Percentiles rank a stretch among this genome's conserved stretches.
These are phyloP conservation scores for Metschnikowia dekortorum DNA, from an alignment of 805 yeast genomes.

Conservation along the genomic window DNA sequence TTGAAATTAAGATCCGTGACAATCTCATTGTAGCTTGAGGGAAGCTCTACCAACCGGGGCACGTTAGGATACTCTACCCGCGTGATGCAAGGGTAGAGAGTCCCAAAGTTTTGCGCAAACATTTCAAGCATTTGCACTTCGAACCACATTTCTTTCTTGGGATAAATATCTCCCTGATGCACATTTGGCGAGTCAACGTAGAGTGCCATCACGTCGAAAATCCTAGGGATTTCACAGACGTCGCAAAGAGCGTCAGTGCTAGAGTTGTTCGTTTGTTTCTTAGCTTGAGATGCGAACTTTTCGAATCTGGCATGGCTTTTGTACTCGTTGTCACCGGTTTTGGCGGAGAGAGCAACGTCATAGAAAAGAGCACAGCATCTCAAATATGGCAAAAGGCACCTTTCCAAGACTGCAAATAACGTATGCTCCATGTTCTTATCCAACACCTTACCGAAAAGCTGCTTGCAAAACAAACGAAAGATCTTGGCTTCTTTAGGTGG, in stretches of 20 bases:
- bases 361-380: conserved; percentile 31
- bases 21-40: conserved; percentile 35
- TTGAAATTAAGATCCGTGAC: conserved; percentile 19
- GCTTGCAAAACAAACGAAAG: conserved; percentile 13
- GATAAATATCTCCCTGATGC: background rate
- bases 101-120: conserved; percentile 1
- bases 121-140: conserved; percentile 1
- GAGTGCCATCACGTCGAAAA: background rate
- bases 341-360: conserved; percentile 29
- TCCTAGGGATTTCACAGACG: conserved; percentile 21
- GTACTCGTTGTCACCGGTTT: conserved; percentile 23
- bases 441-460: background rate
- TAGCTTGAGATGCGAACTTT: conserved; percentile 15
- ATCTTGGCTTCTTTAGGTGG: conserved; percentile 17
- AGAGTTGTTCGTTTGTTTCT: conserved; percentile 15
- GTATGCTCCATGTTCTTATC: background rate
- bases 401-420: conserved; percentile 10
- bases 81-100: background rate
- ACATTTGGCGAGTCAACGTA: background rate
- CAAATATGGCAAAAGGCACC: conserved; percentile 27
- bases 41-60: conserved; percentile 49
- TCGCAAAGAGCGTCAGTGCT: conserved; percentile 23
- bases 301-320: conserved; percentile 16
- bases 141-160: background rate
- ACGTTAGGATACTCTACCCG: conserved; percentile 50